These are phyloP conservation scores for Trichomonascaceae sp. DNA, from an alignment of 1,139 yeast genomes.

Conservation along the genomic window DNA sequence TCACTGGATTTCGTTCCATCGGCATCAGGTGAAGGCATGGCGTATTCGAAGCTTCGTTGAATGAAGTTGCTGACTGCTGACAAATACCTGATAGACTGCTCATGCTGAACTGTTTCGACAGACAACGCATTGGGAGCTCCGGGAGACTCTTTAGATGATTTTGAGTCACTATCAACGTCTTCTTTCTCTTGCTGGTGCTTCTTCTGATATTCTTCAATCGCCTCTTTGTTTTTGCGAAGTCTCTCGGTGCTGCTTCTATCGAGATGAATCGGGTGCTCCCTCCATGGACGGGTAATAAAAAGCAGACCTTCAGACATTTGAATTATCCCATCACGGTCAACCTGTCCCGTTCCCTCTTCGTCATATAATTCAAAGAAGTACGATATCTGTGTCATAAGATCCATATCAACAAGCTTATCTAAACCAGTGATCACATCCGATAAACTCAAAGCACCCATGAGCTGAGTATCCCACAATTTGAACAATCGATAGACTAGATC, in stretches of 20 bases:
- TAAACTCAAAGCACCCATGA: conserved; percentile 53
- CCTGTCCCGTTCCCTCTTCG: conserved; percentile 49
- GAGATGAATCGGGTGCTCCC: conserved; percentile 26
- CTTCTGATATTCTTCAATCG: conserved; percentile 14
- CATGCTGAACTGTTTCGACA: conserved; percentile 50
- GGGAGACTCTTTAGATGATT: neutral
- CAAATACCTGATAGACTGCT: conserved; percentile 74
- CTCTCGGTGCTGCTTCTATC: conserved; percentile 21
- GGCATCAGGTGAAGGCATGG: conserved; percentile 45
- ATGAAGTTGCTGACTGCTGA: conserved; percentile 84
- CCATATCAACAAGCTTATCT: conserved; percentile 61
- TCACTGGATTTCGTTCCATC: conserved; percentile 9
- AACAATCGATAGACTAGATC: conserved; percentile 61
- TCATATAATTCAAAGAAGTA: conserved; percentile 76
- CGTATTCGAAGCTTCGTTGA: conserved; percentile 85
- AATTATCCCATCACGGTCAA: conserved; percentile 74
- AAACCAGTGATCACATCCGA: conserved; percentile 69
- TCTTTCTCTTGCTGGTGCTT: conserved; percentile 10
- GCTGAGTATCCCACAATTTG: conserved; percentile 59
- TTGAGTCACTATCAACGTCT: neutral
- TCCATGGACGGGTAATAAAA: conserved; percentile 68
- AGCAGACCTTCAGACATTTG: conserved; percentile 82
- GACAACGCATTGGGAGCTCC: neutral
- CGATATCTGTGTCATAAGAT: conserved; percentile 72
- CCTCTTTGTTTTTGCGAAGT: conserved; percentile 16